Evolutionary conservation across 257 asterid genomes (phyloP), one percentile per base, ranked within the genome.

Genomic region (Buddleja alternifolia): DNA sequence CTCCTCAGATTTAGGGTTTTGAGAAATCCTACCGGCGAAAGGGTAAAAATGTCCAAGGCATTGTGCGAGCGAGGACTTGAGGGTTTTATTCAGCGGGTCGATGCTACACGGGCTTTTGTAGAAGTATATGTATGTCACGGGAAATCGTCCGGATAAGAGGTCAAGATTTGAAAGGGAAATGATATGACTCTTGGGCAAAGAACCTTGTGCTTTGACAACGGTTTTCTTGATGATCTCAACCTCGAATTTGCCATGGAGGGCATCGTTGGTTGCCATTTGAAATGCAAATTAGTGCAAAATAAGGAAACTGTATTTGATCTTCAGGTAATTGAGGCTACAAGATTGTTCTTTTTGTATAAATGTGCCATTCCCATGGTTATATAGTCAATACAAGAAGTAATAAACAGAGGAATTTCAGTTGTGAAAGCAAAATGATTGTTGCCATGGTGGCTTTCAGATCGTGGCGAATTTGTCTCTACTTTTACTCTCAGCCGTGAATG

Each of bases 141-240:
- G 93, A 70, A 84, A 86, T n/a, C 90, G 71, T 41, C 93, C 90
- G 0, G 85, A 80, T 24, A 86, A 57, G 48, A 86, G 90, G 53
- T 86, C 93, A 21, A 86, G 86, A 65, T 86, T 86, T 7, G 93
- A 84, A 41, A 84, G 85, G 59, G 78, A 16, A 24, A 86, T 82
- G 15, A 63, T 45, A 58, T 63, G 73, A 7, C 39, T 17, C 36
- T 79, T 68, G 12, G 81, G 84, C 36, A 61, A 56, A 14, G 78
- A 75, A 48, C 44, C 76, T 41, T 55, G 63, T 25, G 84, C 80
- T 61, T 73, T 77, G 6, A 81, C 88, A 14, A 81, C 55, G 51
- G 83, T 72, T 75, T 79, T 66, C 40, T 61, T 60, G 19, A 67
- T 68, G 68, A 78, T 24, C 19, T 32, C 50, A 39, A 82, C 86